A percentile compares a stretch with the other conserved stretches of the same genome.
Conservation (phyloP, 2,329 filamentous ascomycete genomes). For the Shiraia bambusicola region DNA sequence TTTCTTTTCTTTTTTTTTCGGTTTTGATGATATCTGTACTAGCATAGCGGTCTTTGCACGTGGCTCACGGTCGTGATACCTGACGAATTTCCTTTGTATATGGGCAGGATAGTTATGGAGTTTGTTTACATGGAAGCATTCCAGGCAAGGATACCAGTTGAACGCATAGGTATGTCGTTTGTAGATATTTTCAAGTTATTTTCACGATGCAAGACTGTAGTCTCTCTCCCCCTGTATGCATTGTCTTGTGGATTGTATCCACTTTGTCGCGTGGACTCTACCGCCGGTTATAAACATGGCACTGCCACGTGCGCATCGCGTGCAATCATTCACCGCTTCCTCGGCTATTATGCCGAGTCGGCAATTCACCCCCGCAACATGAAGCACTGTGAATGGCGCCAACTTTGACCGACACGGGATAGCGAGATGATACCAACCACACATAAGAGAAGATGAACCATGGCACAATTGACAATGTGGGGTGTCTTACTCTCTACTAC, state of each 20-base stretch:
- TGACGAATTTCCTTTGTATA: conserved; percentile 15
- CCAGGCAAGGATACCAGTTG: neutral
- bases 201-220: too few species aligned
- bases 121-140: conserved; percentile 1
- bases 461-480: neutral
- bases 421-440: too few species aligned
- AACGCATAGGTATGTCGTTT: neutral
- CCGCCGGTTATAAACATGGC: neutral
- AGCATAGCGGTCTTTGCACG: conserved; percentile 9
- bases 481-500: neutral
- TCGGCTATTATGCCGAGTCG: neutral
- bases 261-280: neutral
- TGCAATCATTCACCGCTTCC: neutral
- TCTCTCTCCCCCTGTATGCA: too few species aligned
- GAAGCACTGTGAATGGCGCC: too few species aligned
- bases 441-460: too few species aligned
- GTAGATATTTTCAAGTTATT: neutral
- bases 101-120: conserved; percentile 6
- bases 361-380: too few species aligned
- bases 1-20: conserved; percentile 1
- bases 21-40: conserved; percentile 7
- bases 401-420: too few species aligned
- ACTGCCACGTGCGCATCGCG: neutral
- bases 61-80: conserved; percentile 14
- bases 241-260: too few species aligned